Base-by-base conservation (phyloP, 805 yeast genomes). In the Schwanniomyces pseudopolymorphus region DNA sequence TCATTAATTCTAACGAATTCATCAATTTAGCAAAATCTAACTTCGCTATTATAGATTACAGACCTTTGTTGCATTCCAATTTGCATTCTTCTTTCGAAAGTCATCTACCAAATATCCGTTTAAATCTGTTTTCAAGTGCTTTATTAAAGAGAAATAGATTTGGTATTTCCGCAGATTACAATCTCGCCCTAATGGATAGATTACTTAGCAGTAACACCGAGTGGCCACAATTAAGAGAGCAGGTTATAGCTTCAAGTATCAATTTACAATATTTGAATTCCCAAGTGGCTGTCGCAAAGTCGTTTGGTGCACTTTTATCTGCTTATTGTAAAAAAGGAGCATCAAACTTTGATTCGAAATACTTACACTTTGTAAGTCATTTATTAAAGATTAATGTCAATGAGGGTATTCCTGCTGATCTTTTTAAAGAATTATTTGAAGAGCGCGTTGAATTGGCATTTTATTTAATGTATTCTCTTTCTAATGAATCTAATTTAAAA, bases 261-360 rank as follows among this genome's bases (percentile, higher is more conserved):
- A 84, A 84, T 55, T 58, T 82, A 41, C 89, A 89, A 50, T 76
- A 74, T 54, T 75, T 81, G 6, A 75, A 82, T 35, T 77, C 91
- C 1, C 96, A 89, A 56, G 71, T 84, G 13, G 70, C 80, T 3
- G 78, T 87, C 17, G 85, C 89, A 3, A 85, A 84, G 55, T 78
- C 95, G 0, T 82, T 88, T 78, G 90, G 92, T 42, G 89, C 94
- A 1, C 69, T 90, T 27, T 51, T 89, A 19, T 83, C 92, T 0
- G 80, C 92, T 0, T 84, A 70, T 55, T 77, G 86, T 48, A 77
- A 81, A 50, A 71, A 68, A 39, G 71, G 68, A 52, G 64, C 64
- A 7, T 57, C 75, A 39, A 58, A 75, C 39, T 50, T 70, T 24
- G 44, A 52, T 11, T 20, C 50, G 6, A 50, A 43, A 10, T 55